Evolutionary conservation across 2,329 filamentous ascomycete genomes (phyloP).

Genomic region (Ceratocystis variospora): DNA sequence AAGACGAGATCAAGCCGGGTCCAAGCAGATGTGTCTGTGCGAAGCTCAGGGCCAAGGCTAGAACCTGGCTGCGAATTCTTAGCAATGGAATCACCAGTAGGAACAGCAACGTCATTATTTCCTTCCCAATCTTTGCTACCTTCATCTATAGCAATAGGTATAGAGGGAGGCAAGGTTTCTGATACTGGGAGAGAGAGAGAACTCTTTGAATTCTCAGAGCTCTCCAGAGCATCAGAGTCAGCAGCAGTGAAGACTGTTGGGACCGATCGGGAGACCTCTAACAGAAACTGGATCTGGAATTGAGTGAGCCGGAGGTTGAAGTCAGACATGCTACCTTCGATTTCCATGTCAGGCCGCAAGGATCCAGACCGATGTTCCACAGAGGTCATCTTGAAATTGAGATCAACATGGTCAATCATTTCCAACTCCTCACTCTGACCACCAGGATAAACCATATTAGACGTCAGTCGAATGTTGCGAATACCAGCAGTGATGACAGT

Average conservation of each 20-base stretch:
- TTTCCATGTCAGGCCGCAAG: conserved; percentile 78
- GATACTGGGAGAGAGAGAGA: neutral
- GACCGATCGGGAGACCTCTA: conserved; percentile 77
- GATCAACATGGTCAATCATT: conserved; percentile 91
- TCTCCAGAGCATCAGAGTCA: neutral
- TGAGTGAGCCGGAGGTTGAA: conserved; percentile 83
- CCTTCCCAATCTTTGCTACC: neutral
- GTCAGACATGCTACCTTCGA: conserved; percentile 83
- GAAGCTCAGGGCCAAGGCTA: conserved; percentile 53
- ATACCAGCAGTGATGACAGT: conserved; percentile 89
- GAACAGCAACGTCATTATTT: conserved; percentile 9
- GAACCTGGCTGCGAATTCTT: conserved; percentile 24
- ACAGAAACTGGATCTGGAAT: conserved; percentile 75
- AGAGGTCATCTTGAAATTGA: conserved; percentile 85
- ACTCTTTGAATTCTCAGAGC: neutral
- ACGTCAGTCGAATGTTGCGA: conserved; percentile 80
- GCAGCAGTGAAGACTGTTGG: conserved; percentile 65
- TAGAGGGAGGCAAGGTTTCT: conserved; percentile 24
- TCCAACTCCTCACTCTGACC: conserved; percentile 71
- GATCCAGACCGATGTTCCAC: conserved; percentile 66
- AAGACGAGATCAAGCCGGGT: conserved; percentile 89
- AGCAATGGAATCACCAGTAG: neutral
- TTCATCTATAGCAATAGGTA: neutral
- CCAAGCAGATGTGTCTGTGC: conserved; percentile 58
- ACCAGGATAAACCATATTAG: conserved; percentile 67